Conservation (phyloP, 148 eudicot species). For the Cornus suecica region DNA sequence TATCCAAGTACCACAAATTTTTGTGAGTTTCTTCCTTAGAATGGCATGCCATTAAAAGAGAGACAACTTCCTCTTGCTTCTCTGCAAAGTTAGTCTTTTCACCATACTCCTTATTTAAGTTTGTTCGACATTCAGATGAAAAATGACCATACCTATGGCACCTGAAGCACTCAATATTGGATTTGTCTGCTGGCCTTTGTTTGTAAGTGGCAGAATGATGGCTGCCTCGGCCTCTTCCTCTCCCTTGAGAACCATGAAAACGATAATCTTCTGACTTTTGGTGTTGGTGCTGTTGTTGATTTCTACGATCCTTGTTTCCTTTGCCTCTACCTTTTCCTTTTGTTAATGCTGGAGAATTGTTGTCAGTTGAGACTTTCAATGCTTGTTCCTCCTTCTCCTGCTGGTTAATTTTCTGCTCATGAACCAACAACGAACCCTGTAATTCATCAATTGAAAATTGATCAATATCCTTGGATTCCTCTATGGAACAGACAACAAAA, state of each 20-base stretch:
- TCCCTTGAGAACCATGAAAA: background rate
- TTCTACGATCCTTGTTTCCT: no score
- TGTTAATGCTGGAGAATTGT: constrained; percentile 1
- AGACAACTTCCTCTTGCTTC: constrained; percentile 14
- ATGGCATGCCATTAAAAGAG: no score
- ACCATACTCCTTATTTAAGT: constrained; percentile 4
- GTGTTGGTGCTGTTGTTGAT: no score
- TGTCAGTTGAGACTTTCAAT: constrained; percentile 13
- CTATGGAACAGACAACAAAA: no score
- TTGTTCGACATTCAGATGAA: constrained; percentile 23
- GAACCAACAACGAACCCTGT: constrained; percentile 18
- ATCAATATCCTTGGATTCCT: no score
- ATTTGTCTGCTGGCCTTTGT: no score
- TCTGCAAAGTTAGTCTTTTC: constrained; percentile 16
- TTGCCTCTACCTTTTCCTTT: constrained; percentile 15
- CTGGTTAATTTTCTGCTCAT: constrained; percentile 22
- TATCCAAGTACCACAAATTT: no score
- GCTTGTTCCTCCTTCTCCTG: constrained; percentile 20
- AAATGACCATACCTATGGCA: constrained; percentile 24
- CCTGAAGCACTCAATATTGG: no score
- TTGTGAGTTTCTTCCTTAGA: no score
- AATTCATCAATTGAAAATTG: no score
- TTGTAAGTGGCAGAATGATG: no score
- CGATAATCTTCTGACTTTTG: constrained; percentile 8
- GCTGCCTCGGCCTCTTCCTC: background rate